Base-by-base conservation (phyloP, 2,329 filamentous ascomycete species). In the Lasiodiplodia gonubiensis region DNA sequence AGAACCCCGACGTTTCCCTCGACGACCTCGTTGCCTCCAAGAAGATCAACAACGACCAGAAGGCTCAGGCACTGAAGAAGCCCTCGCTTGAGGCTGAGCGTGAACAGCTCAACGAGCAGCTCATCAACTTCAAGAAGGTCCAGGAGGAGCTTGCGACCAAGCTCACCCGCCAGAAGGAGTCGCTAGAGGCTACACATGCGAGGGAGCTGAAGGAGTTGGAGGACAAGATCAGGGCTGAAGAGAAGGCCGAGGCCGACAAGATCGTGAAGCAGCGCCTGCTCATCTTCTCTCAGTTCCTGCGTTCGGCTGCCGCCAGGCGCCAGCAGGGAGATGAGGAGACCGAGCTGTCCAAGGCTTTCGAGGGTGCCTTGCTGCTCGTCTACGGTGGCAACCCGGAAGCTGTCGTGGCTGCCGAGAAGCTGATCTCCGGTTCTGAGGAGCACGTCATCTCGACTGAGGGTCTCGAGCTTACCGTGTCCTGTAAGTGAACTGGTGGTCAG, bases 41-140 rank as follows among this genome's bases (percentile, higher is more conserved):
- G 79, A 88, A 92, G 76, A 92, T 94, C 85, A 94, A 94, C 77
- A 77, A 85, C 79, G 92, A 94, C 79, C 92, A 94, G 80, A 92
- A 90, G 80, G 87, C 90, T 12, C 89, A 92, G 77, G 86, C 90
- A 68, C 83, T 89, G 71, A 94, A 93, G 87, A 93, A 93, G 80
- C 91, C 91, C 46, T 82, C 83, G 42, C 87, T 94, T 35, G 86
- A 90, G 74, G 83, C 86, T 66, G 89, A 92, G 80, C 83, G 93
- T 51, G 81, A 84, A 64, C 89, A 92, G 77, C 81, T 88, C 69
- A 90, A 94, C 79, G 90, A 93, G 77, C 91, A 93, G 81, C 83
- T 93, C 55, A 81, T 82, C 66, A 89, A 92, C 77, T 90, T 89
- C 82, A 90, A 89, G 81, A 92, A 92, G 83, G 83, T 93, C 69